Evolutionary conservation across 768 basidiomycete species (phyloP).

Genomic region (Lanmaoa rubissima): DNA sequence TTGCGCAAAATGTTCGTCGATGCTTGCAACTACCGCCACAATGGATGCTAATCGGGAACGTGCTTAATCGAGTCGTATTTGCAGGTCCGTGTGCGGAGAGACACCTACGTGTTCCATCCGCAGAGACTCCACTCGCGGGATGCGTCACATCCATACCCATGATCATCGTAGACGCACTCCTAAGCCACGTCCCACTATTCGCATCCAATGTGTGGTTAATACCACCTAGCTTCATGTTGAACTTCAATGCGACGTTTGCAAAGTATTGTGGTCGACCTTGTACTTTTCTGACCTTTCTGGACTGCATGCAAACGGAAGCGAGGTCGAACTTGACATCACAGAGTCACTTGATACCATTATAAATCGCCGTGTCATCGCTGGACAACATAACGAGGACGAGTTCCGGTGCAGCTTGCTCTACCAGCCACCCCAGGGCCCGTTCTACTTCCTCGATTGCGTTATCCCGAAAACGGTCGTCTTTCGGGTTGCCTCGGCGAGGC

Average conservation of each 20-base stretch:
- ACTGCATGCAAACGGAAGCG: slow-evolving; percentile 70
- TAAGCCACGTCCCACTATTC: slow-evolving; percentile 40
- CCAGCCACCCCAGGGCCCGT: background rate
- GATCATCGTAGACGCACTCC: slow-evolving; percentile 46
- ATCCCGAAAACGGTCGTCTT: slow-evolving; percentile 48
- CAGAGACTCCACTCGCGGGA: slow-evolving; percentile 59
- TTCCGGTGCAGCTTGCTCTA: slow-evolving; percentile 1
- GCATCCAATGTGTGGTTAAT: slow-evolving; percentile 48
- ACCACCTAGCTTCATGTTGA: slow-evolving; percentile 57
- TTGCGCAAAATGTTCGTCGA: slow-evolving; percentile 45
- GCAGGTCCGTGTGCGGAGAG: background rate
- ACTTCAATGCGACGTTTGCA: slow-evolving; percentile 54
- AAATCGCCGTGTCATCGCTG: slow-evolving; percentile 45
- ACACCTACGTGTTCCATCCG: slow-evolving; percentile 41
- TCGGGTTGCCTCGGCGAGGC: slow-evolving; percentile 38
- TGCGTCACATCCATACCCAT: slow-evolving; percentile 72
- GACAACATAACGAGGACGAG: slow-evolving; percentile 47
- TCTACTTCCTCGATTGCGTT: slow-evolving; percentile 40
- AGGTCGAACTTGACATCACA: slow-evolving; percentile 49
- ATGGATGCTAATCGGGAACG: slow-evolving; percentile 38
- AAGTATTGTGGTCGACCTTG: slow-evolving; percentile 55
- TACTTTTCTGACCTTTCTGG: slow-evolving; percentile 50
- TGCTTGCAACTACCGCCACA: slow-evolving; percentile 52
- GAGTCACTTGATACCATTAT: slow-evolving; percentile 49
- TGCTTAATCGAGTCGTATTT: background rate